These are phyloP conservation scores for Globisporangium camurandrum DNA, from an alignment of 352 stramenopile species.

Conservation along the genomic window DNA sequence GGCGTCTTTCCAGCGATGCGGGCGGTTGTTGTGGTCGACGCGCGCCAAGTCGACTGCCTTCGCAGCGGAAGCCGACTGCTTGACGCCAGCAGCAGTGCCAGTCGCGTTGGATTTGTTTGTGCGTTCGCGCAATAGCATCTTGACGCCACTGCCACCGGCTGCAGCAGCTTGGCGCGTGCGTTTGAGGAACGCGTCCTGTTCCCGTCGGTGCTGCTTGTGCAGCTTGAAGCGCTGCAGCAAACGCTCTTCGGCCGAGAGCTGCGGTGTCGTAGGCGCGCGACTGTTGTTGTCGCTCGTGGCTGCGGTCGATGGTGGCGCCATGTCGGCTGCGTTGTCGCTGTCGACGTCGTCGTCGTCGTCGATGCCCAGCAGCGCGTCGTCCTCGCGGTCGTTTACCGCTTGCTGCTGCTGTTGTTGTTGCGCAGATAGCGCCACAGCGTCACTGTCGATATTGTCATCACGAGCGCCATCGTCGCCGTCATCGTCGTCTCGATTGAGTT, in stretches of 20 bases:
- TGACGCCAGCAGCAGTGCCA: background rate
- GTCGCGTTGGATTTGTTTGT: background rate
- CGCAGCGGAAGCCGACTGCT: conserved; percentile 11
- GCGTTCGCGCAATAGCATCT: conserved; percentile 13
- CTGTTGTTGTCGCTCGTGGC: background rate
- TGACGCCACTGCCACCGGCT: conserved; percentile 17
- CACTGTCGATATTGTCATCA: background rate
- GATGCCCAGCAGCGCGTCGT: no score
- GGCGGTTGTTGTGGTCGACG: conserved; percentile 84
- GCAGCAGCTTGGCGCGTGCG: conserved; percentile 38
- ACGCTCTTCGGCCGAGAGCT: conserved; percentile 29
- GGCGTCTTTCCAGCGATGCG: conserved; percentile 78
- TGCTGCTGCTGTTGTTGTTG: background rate
- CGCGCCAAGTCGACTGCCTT: conserved; percentile 42
- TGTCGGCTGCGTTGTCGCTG: background rate
- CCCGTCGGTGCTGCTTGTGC: conserved; percentile 68
- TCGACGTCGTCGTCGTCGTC: background rate
- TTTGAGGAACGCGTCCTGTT: conserved; percentile 56
- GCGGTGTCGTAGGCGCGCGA: no score
- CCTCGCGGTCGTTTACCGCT: background rate
- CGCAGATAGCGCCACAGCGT: background rate
- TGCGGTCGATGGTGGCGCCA: background rate
- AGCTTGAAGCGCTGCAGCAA: conserved; percentile 67
- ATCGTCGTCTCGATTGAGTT: background rate
- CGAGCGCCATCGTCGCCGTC: background rate